Base-by-base conservation (phyloP, 1,139 yeast species). In the Kodamaea sp. region DNA sequence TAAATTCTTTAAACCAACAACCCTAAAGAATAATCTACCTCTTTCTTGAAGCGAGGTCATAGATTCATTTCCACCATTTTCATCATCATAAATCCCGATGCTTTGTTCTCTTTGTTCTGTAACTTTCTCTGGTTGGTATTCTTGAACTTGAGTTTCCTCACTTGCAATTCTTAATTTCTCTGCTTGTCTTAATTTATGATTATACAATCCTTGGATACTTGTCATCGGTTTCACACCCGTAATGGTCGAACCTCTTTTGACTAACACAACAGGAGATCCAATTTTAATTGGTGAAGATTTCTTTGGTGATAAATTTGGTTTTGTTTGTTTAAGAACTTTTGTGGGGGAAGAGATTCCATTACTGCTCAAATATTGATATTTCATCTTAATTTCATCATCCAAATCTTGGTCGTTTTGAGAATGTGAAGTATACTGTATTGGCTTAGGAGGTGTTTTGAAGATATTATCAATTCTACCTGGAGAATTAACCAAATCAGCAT, bases 11-110 rank as follows among this genome's bases (percentile, higher is more conserved):
- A 88, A 58, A 0, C 81, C 79, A 39, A 81, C 67, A 22, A 89
- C 71, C 40, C 82, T 70, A 34, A 89, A 68, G 61, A 87, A 89
- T 25, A 89, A 61, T 32, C 88, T 72, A 4, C 97, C 97, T 42
- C 78, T 65, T 57, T 87, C 95, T n/a, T 48, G 43, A 27, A 34
- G 31, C 11, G 39, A 32, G 7, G 41, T 37, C 2, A 11, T 34
- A 8, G 37, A 31, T 7, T 35, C 37, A n/a, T 36, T 35, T 7
- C 35, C 43, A 7, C 34, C 42, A 32, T 36, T 34, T 30, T 36
- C 28, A 10, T 11, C 40, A 5, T 33, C 27, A 25, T 29, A 34
- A 20, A 24, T 7, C 35, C 24, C 11, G 34, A 27, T 32, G 34
- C 22, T 38, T 28, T 31, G 39, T 5, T 10, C 32, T 7, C 32